These are phyloP conservation scores for Penicillium silybi DNA, from an alignment of 495 filamentous ascomycete species.

Conservation along the genomic window DNA sequence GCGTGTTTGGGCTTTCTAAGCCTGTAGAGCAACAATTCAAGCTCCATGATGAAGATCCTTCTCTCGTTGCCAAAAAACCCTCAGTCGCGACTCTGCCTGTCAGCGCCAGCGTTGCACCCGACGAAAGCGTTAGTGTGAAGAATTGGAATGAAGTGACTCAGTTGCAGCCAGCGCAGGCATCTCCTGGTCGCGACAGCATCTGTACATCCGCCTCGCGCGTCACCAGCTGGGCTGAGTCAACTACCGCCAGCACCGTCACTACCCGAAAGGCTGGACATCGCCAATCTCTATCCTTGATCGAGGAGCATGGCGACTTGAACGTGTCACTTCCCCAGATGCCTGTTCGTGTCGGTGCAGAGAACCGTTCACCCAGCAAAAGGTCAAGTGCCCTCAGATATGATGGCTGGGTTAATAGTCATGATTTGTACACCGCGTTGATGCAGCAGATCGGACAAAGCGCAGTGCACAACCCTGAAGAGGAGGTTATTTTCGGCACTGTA, in stretches of 20 bases:
- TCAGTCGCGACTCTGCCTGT: neutral
- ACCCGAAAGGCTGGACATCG: constrained; percentile 37
- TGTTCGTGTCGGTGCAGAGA: neutral
- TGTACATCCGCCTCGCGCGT: constrained; percentile 61
- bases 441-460: constrained; percentile 50
- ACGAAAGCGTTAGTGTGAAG: neutral
- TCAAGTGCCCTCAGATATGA: constrained; percentile 16
- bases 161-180: constrained; percentile 7
- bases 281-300: constrained; percentile 62
- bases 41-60: neutral
- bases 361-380: constrained; percentile 4
- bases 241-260: constrained; percentile 45
- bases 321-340: constrained; percentile 26
- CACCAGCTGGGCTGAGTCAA: constrained; percentile 74
- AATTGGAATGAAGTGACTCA: neutral
- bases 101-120: neutral
- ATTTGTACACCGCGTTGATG: constrained; percentile 72
- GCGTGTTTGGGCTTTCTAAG: constrained; percentile 52
- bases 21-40: constrained; percentile 23
- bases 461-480: constrained; percentile 26
- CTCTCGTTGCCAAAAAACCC: neutral
- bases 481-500: constrained; percentile 29
- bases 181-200: constrained; percentile 44
- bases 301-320: constrained; percentile 54
- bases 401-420: constrained; percentile 53